Evolutionary conservation across 2,329 filamentous ascomycete species (phyloP), one percentile per base, ranked within the genome.

Genomic region (Tolypocladium pustulatum): DNA sequence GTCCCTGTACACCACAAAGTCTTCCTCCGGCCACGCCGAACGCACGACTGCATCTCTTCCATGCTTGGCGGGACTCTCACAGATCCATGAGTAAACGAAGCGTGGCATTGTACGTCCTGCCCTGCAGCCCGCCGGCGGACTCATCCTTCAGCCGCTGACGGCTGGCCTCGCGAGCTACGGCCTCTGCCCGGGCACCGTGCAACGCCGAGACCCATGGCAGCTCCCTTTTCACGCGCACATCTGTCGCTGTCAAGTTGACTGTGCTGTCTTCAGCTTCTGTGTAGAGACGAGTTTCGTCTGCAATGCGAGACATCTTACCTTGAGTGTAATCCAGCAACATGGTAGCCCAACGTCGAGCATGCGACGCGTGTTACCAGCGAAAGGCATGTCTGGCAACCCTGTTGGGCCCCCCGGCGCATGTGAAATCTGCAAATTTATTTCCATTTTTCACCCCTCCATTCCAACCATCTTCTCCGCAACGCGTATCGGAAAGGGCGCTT

Each of bases 291-390:
- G 30, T 52, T 30, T 52, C 20, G 27, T 30, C 30, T 52, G 49
- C 12, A 20, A 34, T 5, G 27, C 17, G 27, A 10, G 25, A 32
- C 4, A 17, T 34, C 49, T 34, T 20, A 3, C 27, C 9, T 34
- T n/a, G 30, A 56, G 27, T 4, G n/a, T 30, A 7, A 32, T 6
- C 27, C 17, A n/a, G n/a, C 9, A 40, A 17, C 27, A 65, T 65
- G 63, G 58, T 57, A 37, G 58, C 37, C 25, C 57, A 59, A 46
- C 56, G 62, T 41, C 62, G 65, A 58, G 77, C 78, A 15, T 81
- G 78, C 63, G 78, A 81, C 63, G 74, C 77, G 20, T 81, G 78
- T 61, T 76, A 78, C 64, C 74, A 69, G 63, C 69, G 76, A 64
- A 81, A 80, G 76, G 78, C 76, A 69, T 40, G 61, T 38, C 30